Evolutionary conservation across 768 basidiomycete genomes (phyloP), one percentile per base, ranked within the genome.

Genomic region (Trichaptum fuscoviolaceum): DNA sequence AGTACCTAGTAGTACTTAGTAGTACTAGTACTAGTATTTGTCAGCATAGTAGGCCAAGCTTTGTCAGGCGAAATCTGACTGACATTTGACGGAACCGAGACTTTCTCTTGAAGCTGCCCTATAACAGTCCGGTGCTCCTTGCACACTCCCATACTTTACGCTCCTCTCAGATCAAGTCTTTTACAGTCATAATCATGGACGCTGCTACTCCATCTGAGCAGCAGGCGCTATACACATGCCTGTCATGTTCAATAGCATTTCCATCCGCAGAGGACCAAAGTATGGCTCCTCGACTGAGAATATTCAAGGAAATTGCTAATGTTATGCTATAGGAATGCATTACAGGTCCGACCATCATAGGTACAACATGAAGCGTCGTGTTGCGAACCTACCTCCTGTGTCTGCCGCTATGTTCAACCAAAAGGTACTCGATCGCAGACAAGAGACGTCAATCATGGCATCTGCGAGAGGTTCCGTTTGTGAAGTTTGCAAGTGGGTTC

Each of bases 361-460:
- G 64, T 99, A 99, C 79, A 99, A 99, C 74, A 94, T 98, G 88
- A 96, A 96, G 82, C 91, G 96, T 69, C 88, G 95, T 30, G 92
- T 99, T 20, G 96, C 96, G 1, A 87, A 85, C 6, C 84, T 99
- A 1, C 91, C 93, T 9, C 95, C 96, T 1, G 87, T 99, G 72
- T 88, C 87, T 67, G 85, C 83, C 0, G 77, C 82, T 7, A 71
- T 89, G 1, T 99, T 98, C 79, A 90, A 95, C 71, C 86, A 93
- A 72, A 99, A 98, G 73, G 90, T 97, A 15, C 74, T 90, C 30
- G 92, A 96, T 69, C 80, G 93, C 70, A 81, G 86, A 18, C 82
- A 86, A 58, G 90, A 95, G 77, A 92, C 91, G 1, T 88, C 91
- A 0, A 79, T 91, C 63, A 82, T 82, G 74, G 81, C 86, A 1